Conservation (phyloP, 129 eudicot species). For the Smallanthus sonchifolius region DNA sequence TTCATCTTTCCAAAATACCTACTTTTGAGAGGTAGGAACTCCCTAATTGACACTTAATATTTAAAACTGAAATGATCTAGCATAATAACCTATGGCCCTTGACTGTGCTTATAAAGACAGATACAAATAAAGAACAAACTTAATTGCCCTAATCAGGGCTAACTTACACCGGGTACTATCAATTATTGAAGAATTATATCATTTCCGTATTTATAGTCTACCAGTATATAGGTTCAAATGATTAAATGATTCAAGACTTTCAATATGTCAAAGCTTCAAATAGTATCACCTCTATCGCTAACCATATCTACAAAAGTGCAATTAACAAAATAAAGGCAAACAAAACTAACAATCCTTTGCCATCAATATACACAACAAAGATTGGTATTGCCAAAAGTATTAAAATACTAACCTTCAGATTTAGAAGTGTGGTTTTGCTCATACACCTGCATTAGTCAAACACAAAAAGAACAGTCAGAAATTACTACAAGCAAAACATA, state of each 20-base stretch:
- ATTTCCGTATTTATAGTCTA: not conserved
- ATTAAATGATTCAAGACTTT: not conserved
- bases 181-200: not conserved
- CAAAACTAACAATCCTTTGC: not conserved
- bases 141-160: not conserved
- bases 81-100: not conserved
- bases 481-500: not conserved
- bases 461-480: slow-evolving; percentile 2
- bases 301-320: not conserved
- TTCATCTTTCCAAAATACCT: not conserved
- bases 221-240: not conserved
- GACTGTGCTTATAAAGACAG: not conserved
- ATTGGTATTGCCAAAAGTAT: not conserved
- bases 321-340: not conserved
- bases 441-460: slow-evolving; percentile 41
- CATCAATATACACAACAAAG: not conserved
- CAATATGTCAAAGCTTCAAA: not conserved
- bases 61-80: not conserved
- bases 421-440: slow-evolving; percentile 43
- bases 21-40: not conserved
- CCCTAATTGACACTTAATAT: not conserved
- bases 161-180: not conserved
- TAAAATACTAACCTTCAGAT: slow-evolving; percentile 57
- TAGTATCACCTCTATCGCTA: not conserved
- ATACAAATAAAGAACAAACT: not conserved